Conservation (phyloP, 2,329 filamentous ascomycete genomes). For the Leptosphaerulina australis region DNA sequence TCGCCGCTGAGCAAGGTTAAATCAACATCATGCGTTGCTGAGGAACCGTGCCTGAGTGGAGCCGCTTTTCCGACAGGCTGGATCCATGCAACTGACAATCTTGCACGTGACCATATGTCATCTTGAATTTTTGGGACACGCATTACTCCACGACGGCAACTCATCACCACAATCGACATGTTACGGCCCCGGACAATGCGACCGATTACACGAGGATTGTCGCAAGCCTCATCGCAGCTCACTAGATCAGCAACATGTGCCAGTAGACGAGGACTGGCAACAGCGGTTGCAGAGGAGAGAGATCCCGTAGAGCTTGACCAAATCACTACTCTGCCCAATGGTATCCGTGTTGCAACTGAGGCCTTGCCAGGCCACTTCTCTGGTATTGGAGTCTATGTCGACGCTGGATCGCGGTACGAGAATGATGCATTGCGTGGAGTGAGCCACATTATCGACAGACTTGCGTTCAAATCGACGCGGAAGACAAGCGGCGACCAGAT, state of each 20-base stretch:
- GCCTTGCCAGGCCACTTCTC: constrained; percentile 93
- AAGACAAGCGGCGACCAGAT: constrained; percentile 78
- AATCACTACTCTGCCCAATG: constrained; percentile 89
- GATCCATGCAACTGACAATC: not conserved
- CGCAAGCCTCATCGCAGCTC: constrained; percentile 26
- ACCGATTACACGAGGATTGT: constrained; percentile 37
- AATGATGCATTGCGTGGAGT: constrained; percentile 82
- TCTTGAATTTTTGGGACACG: constrained; percentile 20
- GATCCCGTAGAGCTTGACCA: constrained; percentile 87
- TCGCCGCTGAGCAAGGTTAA: not conserved
- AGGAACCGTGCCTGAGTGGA: constrained; percentile 2
- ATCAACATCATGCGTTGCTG: not conserved
- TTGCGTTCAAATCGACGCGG: constrained; percentile 90
- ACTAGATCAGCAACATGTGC: constrained; percentile 2
- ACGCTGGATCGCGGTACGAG: constrained; percentile 94
- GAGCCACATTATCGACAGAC: constrained; percentile 92
- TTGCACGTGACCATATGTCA: constrained; percentile 18
- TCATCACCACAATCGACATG: constrained; percentile 29
- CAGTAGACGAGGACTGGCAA: constrained; percentile 9
- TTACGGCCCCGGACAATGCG: constrained; percentile 39
- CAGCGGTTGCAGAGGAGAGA: constrained; percentile 47
- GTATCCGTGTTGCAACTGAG: constrained; percentile 91
- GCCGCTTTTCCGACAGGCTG: constrained; percentile 1
- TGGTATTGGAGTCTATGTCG: constrained; percentile 92
- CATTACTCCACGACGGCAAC: constrained; percentile 2